A percentile compares a stretch with the other conserved stretches of the same genome.
Conservation (phyloP, 305 asterid species). For the Rubia occidens region DNA sequence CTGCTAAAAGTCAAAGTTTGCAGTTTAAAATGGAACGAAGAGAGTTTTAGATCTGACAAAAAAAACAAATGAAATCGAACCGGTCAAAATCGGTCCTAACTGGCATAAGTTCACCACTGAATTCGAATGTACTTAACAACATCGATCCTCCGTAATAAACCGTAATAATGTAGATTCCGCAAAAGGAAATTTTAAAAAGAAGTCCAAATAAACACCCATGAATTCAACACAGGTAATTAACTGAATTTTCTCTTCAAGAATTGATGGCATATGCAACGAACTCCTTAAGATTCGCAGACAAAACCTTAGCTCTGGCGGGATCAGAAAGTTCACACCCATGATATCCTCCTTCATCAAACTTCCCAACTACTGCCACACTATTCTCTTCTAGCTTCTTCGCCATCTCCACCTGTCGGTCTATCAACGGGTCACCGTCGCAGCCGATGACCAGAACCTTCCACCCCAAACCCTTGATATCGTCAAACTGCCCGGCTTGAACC, state of each 20-base stretch:
- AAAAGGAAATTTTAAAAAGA: no score
- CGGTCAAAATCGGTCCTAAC: no score
- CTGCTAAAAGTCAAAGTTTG: no score
- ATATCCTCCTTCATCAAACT: conserved; percentile 12
- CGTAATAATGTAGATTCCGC: no score
- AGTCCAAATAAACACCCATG: no score
- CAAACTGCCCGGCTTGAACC: not conserved
- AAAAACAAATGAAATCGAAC: no score
- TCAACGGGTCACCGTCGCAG: conserved; percentile 10
- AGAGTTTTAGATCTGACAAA: no score
- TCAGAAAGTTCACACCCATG: conserved; percentile 9
- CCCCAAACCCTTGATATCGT: conserved; percentile 7
- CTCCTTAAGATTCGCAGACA: conserved; percentile 3
- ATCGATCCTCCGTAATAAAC: no score
- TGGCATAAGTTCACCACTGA: no score
- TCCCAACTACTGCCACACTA: not conserved
- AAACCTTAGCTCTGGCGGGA: not conserved
- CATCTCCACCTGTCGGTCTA: conserved; percentile 20
- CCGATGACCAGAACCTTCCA: conserved; percentile 20
- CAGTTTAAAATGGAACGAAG: no score
- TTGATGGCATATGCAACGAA: not conserved
- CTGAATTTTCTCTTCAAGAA: not conserved
- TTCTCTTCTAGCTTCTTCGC: conserved; percentile 13
- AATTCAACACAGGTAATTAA: no score
- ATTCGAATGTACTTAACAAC: no score